Evolutionary conservation across 192 early-diverging fungal genomes (phyloP).

Genomic region (Rhizoclosmatium globosum): DNA sequence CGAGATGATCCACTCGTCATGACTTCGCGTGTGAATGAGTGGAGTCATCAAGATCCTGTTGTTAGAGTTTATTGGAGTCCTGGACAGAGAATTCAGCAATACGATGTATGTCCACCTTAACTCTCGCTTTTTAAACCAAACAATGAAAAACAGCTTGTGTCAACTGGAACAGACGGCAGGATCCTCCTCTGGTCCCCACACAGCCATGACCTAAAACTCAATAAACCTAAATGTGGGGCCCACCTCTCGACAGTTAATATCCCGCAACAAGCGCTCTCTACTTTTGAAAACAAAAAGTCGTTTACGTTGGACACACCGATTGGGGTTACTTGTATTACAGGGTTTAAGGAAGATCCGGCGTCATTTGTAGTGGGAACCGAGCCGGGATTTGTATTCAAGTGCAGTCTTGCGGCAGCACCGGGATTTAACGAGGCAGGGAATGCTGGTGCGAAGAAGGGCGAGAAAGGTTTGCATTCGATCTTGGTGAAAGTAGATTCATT

Average conservation of each 20-base stretch:
- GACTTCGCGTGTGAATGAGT: conserved; percentile 42
- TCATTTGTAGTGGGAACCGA: conserved; percentile 52
- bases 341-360: conserved; percentile 29
- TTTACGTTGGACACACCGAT: conserved; percentile 18
- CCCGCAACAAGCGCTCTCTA: conserved; percentile 14
- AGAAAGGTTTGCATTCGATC: conserved; percentile 14
- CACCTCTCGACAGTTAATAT: conserved; percentile 33
- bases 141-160: conserved; percentile 44
- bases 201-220: conserved; percentile 36
- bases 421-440: background rate
- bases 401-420: conserved; percentile 29
- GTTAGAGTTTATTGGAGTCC: conserved; percentile 47
- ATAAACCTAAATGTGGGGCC: conserved; percentile 37
- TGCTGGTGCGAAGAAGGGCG: background rate
- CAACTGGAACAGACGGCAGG: conserved; percentile 55
- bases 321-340: conserved; percentile 31
- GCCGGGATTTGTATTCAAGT: conserved; percentile 55
- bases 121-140: background rate
- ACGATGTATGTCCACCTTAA: conserved; percentile 39
- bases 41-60: conserved; percentile 58
- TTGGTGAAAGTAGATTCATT: background rate
- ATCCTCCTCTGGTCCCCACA: conserved; percentile 50
- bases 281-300: conserved; percentile 21
- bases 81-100: conserved; percentile 39
- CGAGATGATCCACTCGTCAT: conserved; percentile 48